Evolutionary conservation across 2,329 filamentous ascomycete species (phyloP).

Genomic region (Mycosphaerella sp.): DNA sequence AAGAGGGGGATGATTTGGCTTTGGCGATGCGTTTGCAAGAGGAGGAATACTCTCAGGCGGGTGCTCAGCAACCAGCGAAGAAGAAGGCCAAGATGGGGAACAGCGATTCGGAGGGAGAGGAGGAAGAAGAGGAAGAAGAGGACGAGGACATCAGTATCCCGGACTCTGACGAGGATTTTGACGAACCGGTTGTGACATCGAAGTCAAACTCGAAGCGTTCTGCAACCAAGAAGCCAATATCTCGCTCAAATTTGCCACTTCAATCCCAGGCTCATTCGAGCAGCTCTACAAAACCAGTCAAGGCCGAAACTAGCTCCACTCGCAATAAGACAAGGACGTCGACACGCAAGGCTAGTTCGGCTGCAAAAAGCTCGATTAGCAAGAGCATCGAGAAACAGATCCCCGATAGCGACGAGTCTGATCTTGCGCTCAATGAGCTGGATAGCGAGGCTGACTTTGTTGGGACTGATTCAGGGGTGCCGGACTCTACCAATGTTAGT

Average conservation of each 20-base stretch:
- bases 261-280: background rate
- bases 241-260: background rate
- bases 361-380: conserved; percentile 27
- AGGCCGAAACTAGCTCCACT: conserved; percentile 12
- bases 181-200: conserved; percentile 10
- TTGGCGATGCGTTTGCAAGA: conserved; percentile 32
- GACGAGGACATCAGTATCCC: conserved; percentile 29
- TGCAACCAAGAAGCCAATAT: background rate
- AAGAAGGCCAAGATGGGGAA: conserved; percentile 26
- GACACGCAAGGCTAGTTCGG: conserved; percentile 20
- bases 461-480: conserved; percentile 31
- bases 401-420: conserved; percentile 36
- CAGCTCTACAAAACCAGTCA: conserved; percentile 12
- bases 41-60: conserved; percentile 30
- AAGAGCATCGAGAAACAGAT: conserved; percentile 23
- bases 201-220: background rate
- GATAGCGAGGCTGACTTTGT: conserved; percentile 27
- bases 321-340: conserved; percentile 19
- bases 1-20: conserved; percentile 27
- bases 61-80: conserved; percentile 16
- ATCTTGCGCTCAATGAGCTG: conserved; percentile 21
- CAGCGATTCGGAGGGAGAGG: conserved; percentile 25
- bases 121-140: conserved; percentile 8
- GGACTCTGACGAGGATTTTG: conserved; percentile 23
- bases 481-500: conserved; percentile 25